Percentiles rank a stretch among this genome's conserved stretches.
These are phyloP conservation scores for Hericium coralloides DNA, from an alignment of 768 basidiomycete species.

Conservation along the genomic window DNA sequence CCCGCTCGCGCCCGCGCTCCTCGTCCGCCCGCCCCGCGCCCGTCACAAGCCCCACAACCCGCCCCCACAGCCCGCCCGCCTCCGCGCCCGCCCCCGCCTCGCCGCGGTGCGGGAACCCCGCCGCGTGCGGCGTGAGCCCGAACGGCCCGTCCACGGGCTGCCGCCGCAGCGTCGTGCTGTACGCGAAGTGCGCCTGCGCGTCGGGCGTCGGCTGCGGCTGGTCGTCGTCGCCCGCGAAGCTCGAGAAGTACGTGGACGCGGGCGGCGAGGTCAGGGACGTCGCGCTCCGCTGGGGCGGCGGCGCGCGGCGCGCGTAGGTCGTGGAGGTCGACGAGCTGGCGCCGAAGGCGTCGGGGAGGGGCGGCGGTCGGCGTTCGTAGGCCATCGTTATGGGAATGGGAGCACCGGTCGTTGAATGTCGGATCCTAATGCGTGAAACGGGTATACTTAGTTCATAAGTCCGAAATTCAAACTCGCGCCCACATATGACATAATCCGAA, in stretches of 20 bases:
- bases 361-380: no score
- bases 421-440: no score
- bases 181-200: conserved; percentile 70
- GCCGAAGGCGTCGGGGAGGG: no score
- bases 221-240: conserved; percentile 38
- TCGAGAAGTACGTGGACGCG: conserved; percentile 72
- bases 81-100: conserved; percentile 20
- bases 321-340: no score
- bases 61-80: conserved; percentile 39
- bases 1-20: conserved; percentile 15
- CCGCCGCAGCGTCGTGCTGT: conserved; percentile 70
- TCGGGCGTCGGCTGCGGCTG: conserved; percentile 48
- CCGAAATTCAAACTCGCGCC: no score
- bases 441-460: no score
- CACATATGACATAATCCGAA: no score
- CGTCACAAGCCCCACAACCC: conserved; percentile 24
- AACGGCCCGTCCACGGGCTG: conserved; percentile 47
- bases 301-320: conserved; percentile 1
- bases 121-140: conserved; percentile 23
- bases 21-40: conserved; percentile 28
- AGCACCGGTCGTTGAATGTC: no score
- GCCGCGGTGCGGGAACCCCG: conserved; percentile 30
- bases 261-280: conserved; percentile 49
- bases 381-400: no score
- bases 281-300: neutral